Evolutionary conservation across 345 rosid genomes (phyloP).

Genomic region (Salix suchowensis): DNA sequence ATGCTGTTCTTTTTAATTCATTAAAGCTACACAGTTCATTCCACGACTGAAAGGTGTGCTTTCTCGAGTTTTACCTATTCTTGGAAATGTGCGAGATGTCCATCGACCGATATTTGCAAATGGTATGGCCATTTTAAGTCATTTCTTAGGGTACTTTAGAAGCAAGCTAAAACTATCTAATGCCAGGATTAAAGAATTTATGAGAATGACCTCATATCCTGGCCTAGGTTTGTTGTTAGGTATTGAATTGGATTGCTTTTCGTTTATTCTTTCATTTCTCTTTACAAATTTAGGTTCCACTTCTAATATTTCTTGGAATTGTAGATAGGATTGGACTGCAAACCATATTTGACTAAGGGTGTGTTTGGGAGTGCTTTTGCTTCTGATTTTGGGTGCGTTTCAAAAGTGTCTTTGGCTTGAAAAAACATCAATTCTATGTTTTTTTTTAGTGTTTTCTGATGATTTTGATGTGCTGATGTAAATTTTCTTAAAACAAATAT

Average conservation of each 20-base stretch:
- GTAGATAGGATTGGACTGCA: background rate
- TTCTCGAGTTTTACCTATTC: constrained; percentile 76
- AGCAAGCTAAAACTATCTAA: too few relatives aligned
- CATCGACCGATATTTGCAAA: constrained; percentile 90
- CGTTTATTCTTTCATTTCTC: background rate
- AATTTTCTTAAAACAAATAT: too few relatives aligned
- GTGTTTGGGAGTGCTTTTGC: too few relatives aligned
- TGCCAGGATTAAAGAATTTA: too few relatives aligned
- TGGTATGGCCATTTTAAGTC: constrained; percentile 40
- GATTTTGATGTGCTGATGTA: too few relatives aligned
- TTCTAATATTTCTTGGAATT: background rate
- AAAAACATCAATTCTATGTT: too few relatives aligned
- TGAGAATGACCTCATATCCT: too few relatives aligned
- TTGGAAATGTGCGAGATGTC: constrained; percentile 83
- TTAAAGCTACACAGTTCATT: constrained; percentile 89
- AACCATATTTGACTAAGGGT: too few relatives aligned
- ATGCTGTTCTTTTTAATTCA: constrained; percentile 22
- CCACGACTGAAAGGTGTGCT: constrained; percentile 87
- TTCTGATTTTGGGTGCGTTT: too few relatives aligned
- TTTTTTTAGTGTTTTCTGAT: too few relatives aligned
- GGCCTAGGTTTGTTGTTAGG: background rate
- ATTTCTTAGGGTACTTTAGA: too few relatives aligned
- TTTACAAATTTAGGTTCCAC: background rate
- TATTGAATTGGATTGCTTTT: constrained; percentile 6
- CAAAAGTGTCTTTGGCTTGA: too few relatives aligned